Percentiles rank a stretch among this genome's conserved stretches.
Evolutionary conservation across 169 alveolate genomes (phyloP).

Genomic region (Eimeria falciformis): DNA sequence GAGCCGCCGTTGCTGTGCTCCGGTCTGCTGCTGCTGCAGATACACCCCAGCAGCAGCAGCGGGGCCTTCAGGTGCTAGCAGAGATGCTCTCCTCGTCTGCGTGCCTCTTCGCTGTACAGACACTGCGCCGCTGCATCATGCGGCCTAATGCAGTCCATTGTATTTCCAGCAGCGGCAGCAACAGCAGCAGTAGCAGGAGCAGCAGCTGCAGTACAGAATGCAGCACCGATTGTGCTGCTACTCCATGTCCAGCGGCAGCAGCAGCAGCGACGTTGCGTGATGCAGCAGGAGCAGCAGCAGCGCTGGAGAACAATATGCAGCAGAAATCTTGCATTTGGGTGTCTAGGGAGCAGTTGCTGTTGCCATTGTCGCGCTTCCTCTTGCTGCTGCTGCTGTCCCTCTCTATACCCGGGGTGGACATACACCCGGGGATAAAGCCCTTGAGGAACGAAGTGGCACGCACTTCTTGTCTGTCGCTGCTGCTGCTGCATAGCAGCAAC

Average conservation of each 20-base stretch:
- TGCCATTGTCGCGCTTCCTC: conserved; percentile 9
- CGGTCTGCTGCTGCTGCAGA: neutral
- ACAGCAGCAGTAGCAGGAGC: conserved; percentile 59
- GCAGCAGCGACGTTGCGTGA: conserved; percentile 11
- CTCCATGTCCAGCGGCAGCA: conserved; percentile 21
- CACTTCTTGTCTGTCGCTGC: no score
- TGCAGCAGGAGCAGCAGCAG: conserved; percentile 9
- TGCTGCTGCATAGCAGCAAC: neutral
- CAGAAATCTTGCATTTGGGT: neutral
- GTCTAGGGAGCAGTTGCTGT: neutral
- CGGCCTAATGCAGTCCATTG: conserved; percentile 20
- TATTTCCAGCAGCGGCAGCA: conserved; percentile 26
- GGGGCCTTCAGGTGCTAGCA: conserved; percentile 19
- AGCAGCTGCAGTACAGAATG: conserved; percentile 23
- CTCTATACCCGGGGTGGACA: neutral
- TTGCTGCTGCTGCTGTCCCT: conserved; percentile 55
- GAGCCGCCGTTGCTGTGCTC: neutral
- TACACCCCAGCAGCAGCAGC: conserved; percentile 45
- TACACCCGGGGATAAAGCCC: conserved; percentile 26
- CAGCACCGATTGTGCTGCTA: neutral
- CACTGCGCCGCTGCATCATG: conserved; percentile 59
- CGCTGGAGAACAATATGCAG: neutral
- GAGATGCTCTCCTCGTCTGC: conserved; percentile 10
- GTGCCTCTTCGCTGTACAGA: conserved; percentile 42
- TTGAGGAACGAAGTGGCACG: neutral